Base-by-base conservation (phyloP, 805 yeast species). In the Candida adriatica region DNA sequence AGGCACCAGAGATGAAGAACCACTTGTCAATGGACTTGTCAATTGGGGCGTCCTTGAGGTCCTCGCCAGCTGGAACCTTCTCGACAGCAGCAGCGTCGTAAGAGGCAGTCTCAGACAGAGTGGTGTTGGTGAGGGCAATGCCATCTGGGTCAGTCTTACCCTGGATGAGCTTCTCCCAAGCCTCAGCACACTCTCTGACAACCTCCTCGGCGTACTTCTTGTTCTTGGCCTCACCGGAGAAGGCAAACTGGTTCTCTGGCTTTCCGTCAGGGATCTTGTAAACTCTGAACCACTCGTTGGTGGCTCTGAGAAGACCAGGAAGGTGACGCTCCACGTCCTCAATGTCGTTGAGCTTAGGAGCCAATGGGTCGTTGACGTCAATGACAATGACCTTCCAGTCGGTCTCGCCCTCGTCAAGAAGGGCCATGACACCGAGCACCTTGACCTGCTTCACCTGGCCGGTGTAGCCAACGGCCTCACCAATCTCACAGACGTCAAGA, bases 1-100 rank as follows among this genome's bases (percentile, higher is more conserved):
- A 67, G 42, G 82, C 78, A 66, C 90, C 92, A 39, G 90, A 85
- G 58, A 90, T 90, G 78, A 77, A 90, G 75, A 92, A 90, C 98
- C 98, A 90, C 70, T 90, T 90, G 75, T 90, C 97, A 59, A 90
- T 68, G 35, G 96, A 85, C 66, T 83, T 76, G 71, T 90, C 98
- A 61, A 92, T 85, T 63, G 96, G 94, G 43, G 94, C 96, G 58
- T 88, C 87, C 43, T 88, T 73, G 46, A 66, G 61, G 45, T 81
- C 75, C 49, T 73, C 51, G 51, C 84, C 94, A 37, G 73, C 70
- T 48, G 96, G 94, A 37, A 85, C 57, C 36, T 62, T 68, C 37
- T 64, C 48, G 33, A 62, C 63, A 34, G 61, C 59, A 34, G 69
- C 45, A 34, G 71, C 67, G 27, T 70, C 51, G 67, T 59, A 74